Conservation (phyloP, 2,329 filamentous ascomycete species). For the Epichloe scottii region DNA sequence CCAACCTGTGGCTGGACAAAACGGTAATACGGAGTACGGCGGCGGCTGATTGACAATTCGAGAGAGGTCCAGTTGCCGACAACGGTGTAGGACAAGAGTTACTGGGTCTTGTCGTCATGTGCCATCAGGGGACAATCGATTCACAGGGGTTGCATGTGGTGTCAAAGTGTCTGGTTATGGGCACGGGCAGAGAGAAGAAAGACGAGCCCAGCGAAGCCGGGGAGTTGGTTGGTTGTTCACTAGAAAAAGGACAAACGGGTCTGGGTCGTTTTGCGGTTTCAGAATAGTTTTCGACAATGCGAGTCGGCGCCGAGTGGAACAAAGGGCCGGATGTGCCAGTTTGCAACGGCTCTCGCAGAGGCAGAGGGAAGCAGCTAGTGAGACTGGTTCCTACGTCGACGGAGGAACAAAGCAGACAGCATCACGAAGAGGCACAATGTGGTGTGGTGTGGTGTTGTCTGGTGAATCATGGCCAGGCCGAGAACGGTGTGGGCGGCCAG, state of each 20-base stretch:
- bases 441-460: not conserved
- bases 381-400: not conserved
- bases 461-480: constrained; percentile 2
- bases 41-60: not conserved
- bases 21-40: not conserved
- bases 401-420: not conserved
- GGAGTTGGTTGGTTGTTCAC: not conserved
- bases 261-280: not conserved
- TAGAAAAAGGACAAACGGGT: not conserved
- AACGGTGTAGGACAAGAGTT: not conserved
- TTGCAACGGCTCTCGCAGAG: not conserved
- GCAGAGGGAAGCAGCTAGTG: not conserved
- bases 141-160: not conserved
- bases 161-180: not conserved
- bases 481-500: not conserved
- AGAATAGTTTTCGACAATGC: not conserved
- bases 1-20: constrained; percentile 7
- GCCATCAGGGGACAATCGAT: not conserved
- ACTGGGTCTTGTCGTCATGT: not conserved
- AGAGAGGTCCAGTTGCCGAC: not conserved
- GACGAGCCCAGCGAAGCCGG: not conserved
- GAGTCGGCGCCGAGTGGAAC: not conserved
- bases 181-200: not conserved
- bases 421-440: not conserved
- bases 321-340: no score